Evolutionary conservation across 2,329 filamentous ascomycete species (phyloP), one percentile per base, ranked within the genome.

Genomic region (Fusarium staphyleae): DNA sequence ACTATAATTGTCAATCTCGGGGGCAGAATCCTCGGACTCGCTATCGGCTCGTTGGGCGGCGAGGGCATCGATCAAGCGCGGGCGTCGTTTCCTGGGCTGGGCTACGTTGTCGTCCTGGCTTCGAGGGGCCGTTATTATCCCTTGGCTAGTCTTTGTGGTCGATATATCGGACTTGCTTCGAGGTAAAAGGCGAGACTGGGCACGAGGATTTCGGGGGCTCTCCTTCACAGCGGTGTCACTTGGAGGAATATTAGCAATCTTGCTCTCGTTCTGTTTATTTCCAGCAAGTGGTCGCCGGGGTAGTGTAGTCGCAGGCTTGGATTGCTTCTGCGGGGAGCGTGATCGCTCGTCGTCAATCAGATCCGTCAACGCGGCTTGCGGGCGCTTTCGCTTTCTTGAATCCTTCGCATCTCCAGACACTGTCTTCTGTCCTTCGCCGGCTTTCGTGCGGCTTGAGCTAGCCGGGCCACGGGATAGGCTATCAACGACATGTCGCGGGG

Each of bases 1-100:
- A 4, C 28, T 47, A 8, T 9, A 33, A 37, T 42, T 29, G 34
- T 44, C 60, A 35, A 14, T 51, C 48, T 48, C 59, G 4, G 41
- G 48, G 4, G 19, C 40, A 16, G 60, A 72, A 52, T 51, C 67
- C 52, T 63, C 67, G 49, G 48, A 71, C 18, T 69, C 71, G 44
- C 67, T 74, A 6, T 73, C 69, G 12, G 72, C 69, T 28, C 67
- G 72, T 57, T 79, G 77, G 1, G 73, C 74, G 6, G 70, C 72
- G 15, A 80, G 60, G 1, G 75, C 66, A 63, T 80, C 77, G 26
- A 80, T 80, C 33, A 80, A 57, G 15, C 77, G 73, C n/a, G 63
- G 57, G 5, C 64, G 62, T 35, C 64, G 56, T 24, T 55, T 47
- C 34, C 53, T 61, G 12, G 61, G 52, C 36, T 48, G 48, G 8